Evolutionary conservation across 192 early-diverging fungal species (phyloP).

Genomic region (Backusella tuberculispora): DNA sequence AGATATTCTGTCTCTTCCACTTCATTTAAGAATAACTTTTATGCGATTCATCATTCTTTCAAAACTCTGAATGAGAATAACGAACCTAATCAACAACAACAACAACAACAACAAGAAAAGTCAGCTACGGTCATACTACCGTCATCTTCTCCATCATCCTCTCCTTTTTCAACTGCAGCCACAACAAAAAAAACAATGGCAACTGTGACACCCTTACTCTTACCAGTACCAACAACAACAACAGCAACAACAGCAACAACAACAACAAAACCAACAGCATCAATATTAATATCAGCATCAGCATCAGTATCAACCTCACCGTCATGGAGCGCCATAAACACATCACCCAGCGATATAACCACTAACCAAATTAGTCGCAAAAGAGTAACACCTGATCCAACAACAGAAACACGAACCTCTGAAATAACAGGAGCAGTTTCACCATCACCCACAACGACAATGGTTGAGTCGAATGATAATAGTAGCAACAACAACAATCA

Average conservation of each 20-base stretch:
- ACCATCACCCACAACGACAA: background rate
- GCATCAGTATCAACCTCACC: background rate
- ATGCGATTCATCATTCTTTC: slow-evolving; percentile 3
- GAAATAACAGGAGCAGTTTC: background rate
- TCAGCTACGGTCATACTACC: background rate
- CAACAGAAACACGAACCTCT: background rate
- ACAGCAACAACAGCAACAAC: too few species aligned
- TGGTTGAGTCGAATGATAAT: background rate
- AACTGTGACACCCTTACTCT: too few species aligned
- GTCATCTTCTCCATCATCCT: background rate
- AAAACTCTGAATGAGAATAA: background rate
- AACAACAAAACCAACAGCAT: background rate
- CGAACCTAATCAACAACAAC: background rate
- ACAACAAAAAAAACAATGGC: too few species aligned
- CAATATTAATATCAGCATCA: background rate
- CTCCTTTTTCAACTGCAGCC: too few species aligned
- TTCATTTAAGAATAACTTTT: slow-evolving; percentile 6
- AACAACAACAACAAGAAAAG: background rate
- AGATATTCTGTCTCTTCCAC: background rate
- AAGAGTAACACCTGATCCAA: background rate
- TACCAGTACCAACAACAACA: too few species aligned
- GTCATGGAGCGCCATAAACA: background rate
- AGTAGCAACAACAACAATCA: too few species aligned
- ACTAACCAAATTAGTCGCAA: slow-evolving; percentile 6
- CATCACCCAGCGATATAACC: background rate